Percentiles rank a stretch among this genome's conserved stretches.
phyloP scores from a whole-genome alignment of 768 basidiomycete genomes.

The Mycena galopus region DNA sequence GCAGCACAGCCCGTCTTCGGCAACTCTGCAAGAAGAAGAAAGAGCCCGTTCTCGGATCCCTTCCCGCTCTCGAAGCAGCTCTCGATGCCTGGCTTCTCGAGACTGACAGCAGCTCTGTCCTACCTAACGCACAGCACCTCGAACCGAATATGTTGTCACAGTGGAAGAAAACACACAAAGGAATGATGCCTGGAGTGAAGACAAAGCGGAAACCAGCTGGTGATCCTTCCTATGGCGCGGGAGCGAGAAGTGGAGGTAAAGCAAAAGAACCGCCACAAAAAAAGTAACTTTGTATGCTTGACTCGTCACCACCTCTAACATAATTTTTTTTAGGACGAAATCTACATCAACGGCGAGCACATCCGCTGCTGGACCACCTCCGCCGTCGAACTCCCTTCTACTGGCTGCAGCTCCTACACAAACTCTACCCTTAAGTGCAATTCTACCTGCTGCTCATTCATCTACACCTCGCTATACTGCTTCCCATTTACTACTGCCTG shows the following conservation, averaged over 20 bases:
- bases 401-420: background rate
- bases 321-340: background rate
- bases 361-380: background rate
- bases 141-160: background rate
- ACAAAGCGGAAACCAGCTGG: background rate
- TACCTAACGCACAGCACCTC: background rate
- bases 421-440: background rate
- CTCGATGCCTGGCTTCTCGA: background rate
- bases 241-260: background rate
- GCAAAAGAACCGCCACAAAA: background rate
- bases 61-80: background rate
- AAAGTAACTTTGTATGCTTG: background rate
- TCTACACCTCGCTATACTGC: too few species aligned
- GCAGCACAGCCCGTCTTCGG: background rate
- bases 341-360: background rate
- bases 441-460: background rate
- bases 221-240: background rate
- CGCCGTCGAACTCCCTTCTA: background rate
- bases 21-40: background rate
- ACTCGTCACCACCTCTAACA: background rate
- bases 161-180: background rate
- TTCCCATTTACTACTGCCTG: too few species aligned
- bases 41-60: too few species aligned
- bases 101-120: conserved; percentile 4
- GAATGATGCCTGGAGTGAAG: background rate